Evolutionary conservation across 73 alveolate genomes (phyloP).

Genomic region (Paramecium tetraurelia): DNA sequence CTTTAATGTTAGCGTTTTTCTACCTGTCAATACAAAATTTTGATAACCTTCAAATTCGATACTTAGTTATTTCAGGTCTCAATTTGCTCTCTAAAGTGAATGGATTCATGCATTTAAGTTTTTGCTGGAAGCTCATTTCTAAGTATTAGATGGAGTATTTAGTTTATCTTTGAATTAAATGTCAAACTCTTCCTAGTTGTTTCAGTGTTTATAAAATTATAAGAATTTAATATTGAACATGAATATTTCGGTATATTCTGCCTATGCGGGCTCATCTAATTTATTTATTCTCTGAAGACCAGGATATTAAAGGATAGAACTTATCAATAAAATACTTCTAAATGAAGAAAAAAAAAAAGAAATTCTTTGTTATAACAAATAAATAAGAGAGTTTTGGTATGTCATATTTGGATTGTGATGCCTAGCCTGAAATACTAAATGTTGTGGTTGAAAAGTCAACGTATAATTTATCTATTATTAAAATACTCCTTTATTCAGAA

Average conservation of each 20-base stretch:
- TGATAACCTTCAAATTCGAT: neutral
- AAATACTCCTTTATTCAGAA: neutral
- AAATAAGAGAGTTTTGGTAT: neutral
- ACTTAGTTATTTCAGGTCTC: neutral
- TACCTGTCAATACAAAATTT: neutral
- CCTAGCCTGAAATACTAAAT: neutral
- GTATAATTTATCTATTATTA: neutral
- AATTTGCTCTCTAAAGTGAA: neutral
- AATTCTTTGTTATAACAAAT: neutral
- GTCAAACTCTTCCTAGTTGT: neutral
- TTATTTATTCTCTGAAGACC: neutral
- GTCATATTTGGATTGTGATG: slow-evolving; percentile 19
- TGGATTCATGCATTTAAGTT: slow-evolving; percentile 12
- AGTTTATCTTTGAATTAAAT: neutral
- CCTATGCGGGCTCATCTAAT: neutral
- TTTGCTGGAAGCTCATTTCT: neutral
- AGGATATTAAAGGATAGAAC: neutral
- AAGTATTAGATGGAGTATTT: neutral
- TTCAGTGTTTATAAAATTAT: neutral
- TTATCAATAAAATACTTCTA: neutral
- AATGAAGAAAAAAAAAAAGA: neutral
- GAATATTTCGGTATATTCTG: neutral
- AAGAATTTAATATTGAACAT: neutral
- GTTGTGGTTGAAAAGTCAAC: neutral
- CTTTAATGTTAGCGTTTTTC: neutral